phyloP scores from a whole-genome alignment of 495 filamentous ascomycete species.

The Hypoxylon perforatum region DNA sequence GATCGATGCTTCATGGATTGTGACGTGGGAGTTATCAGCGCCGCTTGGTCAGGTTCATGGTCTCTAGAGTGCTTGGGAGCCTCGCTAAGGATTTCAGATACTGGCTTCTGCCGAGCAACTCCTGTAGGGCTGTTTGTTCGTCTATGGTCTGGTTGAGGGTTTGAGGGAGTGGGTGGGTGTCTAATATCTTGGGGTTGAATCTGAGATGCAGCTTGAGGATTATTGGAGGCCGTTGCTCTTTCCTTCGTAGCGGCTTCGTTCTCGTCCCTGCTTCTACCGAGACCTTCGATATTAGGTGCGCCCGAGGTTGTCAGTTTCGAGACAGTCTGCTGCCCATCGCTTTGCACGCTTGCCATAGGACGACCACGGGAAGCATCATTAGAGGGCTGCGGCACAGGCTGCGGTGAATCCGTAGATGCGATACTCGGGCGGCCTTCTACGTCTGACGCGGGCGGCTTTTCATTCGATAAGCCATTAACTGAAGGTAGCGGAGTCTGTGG shows the following conservation, averaged over 20 bases:
- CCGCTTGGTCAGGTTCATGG: constrained; percentile 43
- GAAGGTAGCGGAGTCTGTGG: constrained; percentile 1
- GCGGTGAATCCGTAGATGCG: not conserved
- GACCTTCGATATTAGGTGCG: not conserved
- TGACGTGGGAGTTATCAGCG: constrained; percentile 52
- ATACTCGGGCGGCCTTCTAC: not conserved
- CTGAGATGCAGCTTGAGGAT: constrained; percentile 9
- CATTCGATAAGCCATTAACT: not conserved
- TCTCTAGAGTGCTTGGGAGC: constrained; percentile 58
- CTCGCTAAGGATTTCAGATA: constrained; percentile 77
- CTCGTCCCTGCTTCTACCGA: constrained; percentile 1
- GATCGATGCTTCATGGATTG: constrained; percentile 48
- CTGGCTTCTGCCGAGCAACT: constrained; percentile 77
- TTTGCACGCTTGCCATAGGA: constrained; percentile 20
- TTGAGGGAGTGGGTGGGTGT: constrained; percentile 31
- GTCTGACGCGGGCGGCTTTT: not conserved
- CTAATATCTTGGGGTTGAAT: constrained; percentile 19
- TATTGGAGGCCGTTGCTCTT: constrained; percentile 20
- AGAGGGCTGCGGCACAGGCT: constrained; percentile 6
- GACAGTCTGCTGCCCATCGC: constrained; percentile 12
- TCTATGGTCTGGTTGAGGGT: constrained; percentile 39
- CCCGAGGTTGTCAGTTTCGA: constrained; percentile 1
- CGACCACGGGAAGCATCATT: constrained; percentile 8
- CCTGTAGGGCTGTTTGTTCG: constrained; percentile 71
- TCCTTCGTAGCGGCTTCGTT: constrained; percentile 19